phyloP scores from a whole-genome alignment of 1,284 basidiomycete genomes.

The Salmacisia buchloeana region DNA sequence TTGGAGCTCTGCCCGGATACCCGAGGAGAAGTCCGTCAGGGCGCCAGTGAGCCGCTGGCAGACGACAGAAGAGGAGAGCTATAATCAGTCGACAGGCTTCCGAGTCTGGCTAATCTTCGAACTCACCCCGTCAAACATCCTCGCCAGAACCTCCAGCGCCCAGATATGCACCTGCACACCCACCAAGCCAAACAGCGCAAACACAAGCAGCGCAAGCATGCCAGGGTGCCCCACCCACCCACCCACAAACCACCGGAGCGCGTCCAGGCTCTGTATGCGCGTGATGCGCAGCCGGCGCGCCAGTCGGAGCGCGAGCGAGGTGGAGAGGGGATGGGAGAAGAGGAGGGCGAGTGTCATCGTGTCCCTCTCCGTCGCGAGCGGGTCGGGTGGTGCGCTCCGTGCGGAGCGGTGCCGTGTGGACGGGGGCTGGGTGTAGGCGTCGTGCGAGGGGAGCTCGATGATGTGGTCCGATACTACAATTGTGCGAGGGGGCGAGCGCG shows the following conservation, averaged over 20 bases:
- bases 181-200: slow-evolving; percentile 82
- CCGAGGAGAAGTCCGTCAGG: neutral
- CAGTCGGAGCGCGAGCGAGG: slow-evolving; percentile 15
- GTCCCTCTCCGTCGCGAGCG: slow-evolving; percentile 15
- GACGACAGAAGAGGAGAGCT: neutral
- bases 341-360: slow-evolving; percentile 21
- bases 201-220: slow-evolving; percentile 78
- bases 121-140: slow-evolving; percentile 17
- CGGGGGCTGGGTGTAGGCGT: neutral
- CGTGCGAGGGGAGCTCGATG: neutral
- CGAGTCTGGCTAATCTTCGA: slow-evolving; percentile 50
- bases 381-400: neutral
- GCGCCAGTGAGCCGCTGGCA: neutral
- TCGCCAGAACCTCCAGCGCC: slow-evolving; percentile 49
- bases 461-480: too few species aligned
- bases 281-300: slow-evolving; percentile 20
- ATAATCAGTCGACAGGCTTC: neutral
- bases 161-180: slow-evolving; percentile 78
- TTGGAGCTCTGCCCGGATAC: neutral
- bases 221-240: slow-evolving; percentile 80
- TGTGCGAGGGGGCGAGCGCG: neutral
- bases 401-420: neutral
- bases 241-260: slow-evolving; percentile 70
- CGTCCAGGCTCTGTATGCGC: slow-evolving; percentile 14
- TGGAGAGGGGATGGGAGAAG: slow-evolving; percentile 29